Percentiles rank a stretch among this genome's conserved stretches.
These are phyloP conservation scores for Fonsecaea pugnacius DNA, from an alignment of 2,329 filamentous ascomycete species.

Conservation along the genomic window DNA sequence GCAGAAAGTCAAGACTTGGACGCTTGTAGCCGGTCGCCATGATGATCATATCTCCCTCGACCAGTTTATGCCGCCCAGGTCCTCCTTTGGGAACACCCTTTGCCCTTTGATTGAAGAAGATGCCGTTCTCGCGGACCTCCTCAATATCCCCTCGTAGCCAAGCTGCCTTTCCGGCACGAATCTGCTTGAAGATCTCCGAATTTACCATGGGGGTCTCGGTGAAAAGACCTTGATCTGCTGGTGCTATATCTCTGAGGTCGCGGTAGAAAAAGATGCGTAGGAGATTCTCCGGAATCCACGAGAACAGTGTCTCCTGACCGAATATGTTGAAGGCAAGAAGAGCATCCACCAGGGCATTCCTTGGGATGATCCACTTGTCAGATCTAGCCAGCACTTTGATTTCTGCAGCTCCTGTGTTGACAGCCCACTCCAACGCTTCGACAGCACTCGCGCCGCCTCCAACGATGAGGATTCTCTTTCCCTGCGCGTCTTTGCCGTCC, in stretches of 20 bases:
- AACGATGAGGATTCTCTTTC: slow-evolving; percentile 75
- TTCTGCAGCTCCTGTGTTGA: slow-evolving; percentile 67
- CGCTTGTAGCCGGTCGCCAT: slow-evolving; percentile 83
- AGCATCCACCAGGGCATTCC: slow-evolving; percentile 74
- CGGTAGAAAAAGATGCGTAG: slow-evolving; percentile 81
- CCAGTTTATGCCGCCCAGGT: slow-evolving; percentile 67
- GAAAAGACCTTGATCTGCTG: slow-evolving; percentile 71
- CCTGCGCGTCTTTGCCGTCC: slow-evolving; percentile 72
- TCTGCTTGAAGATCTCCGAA: slow-evolving; percentile 74
- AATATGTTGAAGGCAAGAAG: slow-evolving; percentile 78
- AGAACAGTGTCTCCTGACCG: slow-evolving; percentile 74
- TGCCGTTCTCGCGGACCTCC: slow-evolving; percentile 64
- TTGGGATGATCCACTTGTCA: slow-evolving; percentile 86
- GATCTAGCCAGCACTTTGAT: slow-evolving; percentile 75
- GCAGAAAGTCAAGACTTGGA: slow-evolving; percentile 74
- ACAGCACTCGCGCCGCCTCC: slow-evolving; percentile 81
- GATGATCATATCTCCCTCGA: slow-evolving; percentile 76
- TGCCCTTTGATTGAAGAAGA: slow-evolving; percentile 72
- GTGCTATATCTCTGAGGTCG: slow-evolving; percentile 74
- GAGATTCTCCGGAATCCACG: slow-evolving; percentile 76
- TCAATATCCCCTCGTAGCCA: slow-evolving; percentile 84
- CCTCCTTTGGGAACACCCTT: slow-evolving; percentile 77
- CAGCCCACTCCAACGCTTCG: slow-evolving; percentile 79
- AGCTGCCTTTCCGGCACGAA: slow-evolving; percentile 71
- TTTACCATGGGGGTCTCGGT: slow-evolving; percentile 88